Percentiles rank a stretch among this genome's conserved stretches.
These are phyloP conservation scores for Pestalotiopsis sp. DNA, from an alignment of 2,329 filamentous ascomycete species.

Conservation along the genomic window DNA sequence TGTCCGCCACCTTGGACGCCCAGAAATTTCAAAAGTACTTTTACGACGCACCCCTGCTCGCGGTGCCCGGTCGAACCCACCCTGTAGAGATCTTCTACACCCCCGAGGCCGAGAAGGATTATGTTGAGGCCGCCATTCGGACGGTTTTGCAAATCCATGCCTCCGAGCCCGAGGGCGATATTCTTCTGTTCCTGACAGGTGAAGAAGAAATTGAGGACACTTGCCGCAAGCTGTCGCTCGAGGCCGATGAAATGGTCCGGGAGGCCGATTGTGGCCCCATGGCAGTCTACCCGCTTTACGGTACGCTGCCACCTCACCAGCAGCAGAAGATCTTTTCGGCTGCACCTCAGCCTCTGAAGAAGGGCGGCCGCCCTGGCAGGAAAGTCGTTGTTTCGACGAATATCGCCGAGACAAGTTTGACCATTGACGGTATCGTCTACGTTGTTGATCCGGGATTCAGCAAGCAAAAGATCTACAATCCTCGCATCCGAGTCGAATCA, in stretches of 20 bases:
- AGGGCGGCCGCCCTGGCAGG: constrained; percentile 83
- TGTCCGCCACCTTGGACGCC: constrained; percentile 96
- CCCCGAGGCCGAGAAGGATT: constrained; percentile 92
- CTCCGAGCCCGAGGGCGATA: constrained; percentile 87
- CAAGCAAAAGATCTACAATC: constrained; percentile 99
- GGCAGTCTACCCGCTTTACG: constrained; percentile 91
- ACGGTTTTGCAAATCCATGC: constrained; percentile 97
- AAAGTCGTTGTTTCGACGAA: constrained; percentile 96
- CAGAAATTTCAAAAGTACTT: constrained; percentile 99
- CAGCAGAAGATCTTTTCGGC: constrained; percentile 96
- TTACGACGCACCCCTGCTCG: constrained; percentile 87
- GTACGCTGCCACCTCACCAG: constrained; percentile 86
- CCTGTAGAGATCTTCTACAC: constrained; percentile 99
- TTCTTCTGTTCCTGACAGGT: constrained; percentile 92
- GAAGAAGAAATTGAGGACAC: constrained; percentile 99
- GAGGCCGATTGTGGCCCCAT: constrained; percentile 92
- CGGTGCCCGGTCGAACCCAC: constrained; percentile 92
- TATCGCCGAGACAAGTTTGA: constrained; percentile 96
- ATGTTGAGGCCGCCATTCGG: constrained; percentile 91
- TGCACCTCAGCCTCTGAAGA: constrained; percentile 71
- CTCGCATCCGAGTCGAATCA: constrained; percentile 93
- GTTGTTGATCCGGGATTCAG: constrained; percentile 99
- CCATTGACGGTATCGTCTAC: constrained; percentile 98
- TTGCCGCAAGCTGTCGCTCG: constrained; percentile 85
- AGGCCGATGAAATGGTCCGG: constrained; percentile 87